These are phyloP conservation scores for Termitomyces sp. DNA, from an alignment of 768 basidiomycete species.

Conservation along the genomic window DNA sequence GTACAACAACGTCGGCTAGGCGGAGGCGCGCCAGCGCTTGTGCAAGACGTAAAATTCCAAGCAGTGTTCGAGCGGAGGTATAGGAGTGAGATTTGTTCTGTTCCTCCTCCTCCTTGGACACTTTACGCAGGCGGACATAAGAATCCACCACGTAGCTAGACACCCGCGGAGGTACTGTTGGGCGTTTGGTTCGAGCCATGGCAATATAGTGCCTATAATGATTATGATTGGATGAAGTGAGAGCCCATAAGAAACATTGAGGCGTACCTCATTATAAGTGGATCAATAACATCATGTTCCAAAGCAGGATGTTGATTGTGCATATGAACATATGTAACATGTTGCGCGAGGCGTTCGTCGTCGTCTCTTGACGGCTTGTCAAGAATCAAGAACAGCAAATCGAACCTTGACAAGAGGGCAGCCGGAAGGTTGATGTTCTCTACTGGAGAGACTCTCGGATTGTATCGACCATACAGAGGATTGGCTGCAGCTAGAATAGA, in stretches of 20 bases:
- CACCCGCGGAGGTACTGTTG: conserved; percentile 82
- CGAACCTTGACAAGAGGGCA: conserved; percentile 92
- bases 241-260: conserved; percentile 2
- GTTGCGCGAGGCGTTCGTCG: conserved; percentile 92
- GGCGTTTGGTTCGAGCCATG: conserved; percentile 79
- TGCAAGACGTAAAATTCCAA: conserved; percentile 89
- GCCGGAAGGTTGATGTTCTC: conserved; percentile 99
- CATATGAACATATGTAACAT: conserved; percentile 99
- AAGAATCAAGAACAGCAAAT: conserved; percentile 92
- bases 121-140: conserved; percentile 92
- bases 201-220: conserved; percentile 86
- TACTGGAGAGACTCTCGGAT: conserved; percentile 94
- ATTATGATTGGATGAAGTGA: neutral
- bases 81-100: conserved; percentile 89
- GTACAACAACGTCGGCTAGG: conserved; percentile 73
- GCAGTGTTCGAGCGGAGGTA: conserved; percentile 92
- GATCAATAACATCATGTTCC: conserved; percentile 79
- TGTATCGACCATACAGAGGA: conserved; percentile 96
- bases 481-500: conserved; percentile 98
- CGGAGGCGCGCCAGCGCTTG: conserved; percentile 93
- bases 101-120: conserved; percentile 85
- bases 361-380: conserved; percentile 95
- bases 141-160: conserved; percentile 93
- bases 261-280: conserved; percentile 78
- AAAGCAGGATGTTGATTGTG: conserved; percentile 83